Percentiles rank a stretch among this genome's conserved stretches.
These are phyloP conservation scores for Dalbergia oliveri DNA, from an alignment of 306 rosid genomes.

Conservation along the genomic window DNA sequence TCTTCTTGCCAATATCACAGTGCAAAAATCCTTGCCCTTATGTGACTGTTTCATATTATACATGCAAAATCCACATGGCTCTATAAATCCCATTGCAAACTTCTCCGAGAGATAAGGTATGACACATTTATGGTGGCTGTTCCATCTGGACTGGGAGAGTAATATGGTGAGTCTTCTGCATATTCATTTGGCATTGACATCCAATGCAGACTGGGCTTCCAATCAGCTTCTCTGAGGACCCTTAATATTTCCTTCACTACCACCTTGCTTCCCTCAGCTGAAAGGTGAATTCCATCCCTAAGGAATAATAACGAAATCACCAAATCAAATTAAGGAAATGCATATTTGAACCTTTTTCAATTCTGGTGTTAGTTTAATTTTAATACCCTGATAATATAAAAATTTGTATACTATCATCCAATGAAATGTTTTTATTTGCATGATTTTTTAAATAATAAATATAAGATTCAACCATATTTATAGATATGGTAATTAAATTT, in stretches of 20 bases:
- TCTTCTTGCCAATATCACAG: background rate
- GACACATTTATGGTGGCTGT: conserved; percentile 48
- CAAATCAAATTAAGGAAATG: background rate
- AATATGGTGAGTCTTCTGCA: conserved; percentile 63
- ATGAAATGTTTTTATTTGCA: too few relatives aligned
- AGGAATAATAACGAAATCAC: background rate
- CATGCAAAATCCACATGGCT: background rate
- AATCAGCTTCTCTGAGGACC: conserved; percentile 67
- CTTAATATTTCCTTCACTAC: conserved; percentile 71
- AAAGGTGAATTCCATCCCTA: conserved; percentile 85
- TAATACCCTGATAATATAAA: too few relatives aligned
- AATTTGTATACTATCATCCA: too few relatives aligned
- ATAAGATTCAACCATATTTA: too few relatives aligned
- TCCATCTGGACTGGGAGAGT: conserved; percentile 51
- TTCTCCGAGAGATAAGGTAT: background rate
- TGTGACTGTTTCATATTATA: too few relatives aligned
- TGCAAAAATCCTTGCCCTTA: too few relatives aligned
- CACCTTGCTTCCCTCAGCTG: conserved; percentile 75
- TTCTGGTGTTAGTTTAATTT: too few relatives aligned
- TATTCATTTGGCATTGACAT: conserved; percentile 67
- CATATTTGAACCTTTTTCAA: background rate
- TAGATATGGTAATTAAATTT: too few relatives aligned
- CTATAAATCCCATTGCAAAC: conserved; percentile 51
- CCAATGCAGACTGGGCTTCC: conserved; percentile 79
- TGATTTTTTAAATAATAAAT: too few relatives aligned